These are phyloP conservation scores for Thermothielavioides terrestris DNA, from an alignment of 495 filamentous ascomycete species.

Conservation along the genomic window DNA sequence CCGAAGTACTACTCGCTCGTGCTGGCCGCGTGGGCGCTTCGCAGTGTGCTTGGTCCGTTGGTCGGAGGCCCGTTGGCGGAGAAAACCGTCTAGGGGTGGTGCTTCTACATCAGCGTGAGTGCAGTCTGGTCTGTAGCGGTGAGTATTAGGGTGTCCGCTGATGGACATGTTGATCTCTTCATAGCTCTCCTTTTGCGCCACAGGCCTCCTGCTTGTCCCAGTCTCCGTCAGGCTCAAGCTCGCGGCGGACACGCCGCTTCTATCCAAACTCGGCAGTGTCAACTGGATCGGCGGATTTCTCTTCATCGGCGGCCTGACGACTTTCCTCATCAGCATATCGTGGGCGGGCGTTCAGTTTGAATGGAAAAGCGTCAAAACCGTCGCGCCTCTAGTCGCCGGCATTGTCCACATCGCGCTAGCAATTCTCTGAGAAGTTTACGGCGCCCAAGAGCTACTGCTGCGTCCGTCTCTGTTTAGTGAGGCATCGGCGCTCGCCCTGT, in stretches of 20 bases:
- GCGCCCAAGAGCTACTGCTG: constrained; percentile 47
- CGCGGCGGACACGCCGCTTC: constrained; percentile 22
- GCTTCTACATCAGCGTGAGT: constrained; percentile 33
- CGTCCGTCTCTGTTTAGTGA: constrained; percentile 39
- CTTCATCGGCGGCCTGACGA: constrained; percentile 40
- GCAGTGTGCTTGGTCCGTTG: constrained; percentile 63
- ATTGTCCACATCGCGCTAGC: constrained; percentile 18
- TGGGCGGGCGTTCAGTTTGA: constrained; percentile 50
- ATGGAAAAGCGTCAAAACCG: constrained; percentile 38
- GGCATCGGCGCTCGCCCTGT: constrained; percentile 29
- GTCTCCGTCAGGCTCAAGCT: constrained; percentile 28
- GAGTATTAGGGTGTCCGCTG: neutral
- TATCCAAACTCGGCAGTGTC: constrained; percentile 27
- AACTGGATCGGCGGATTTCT: constrained; percentile 36
- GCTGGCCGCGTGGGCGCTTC: constrained; percentile 57
- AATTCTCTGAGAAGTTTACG: constrained; percentile 33
- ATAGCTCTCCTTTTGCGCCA: constrained; percentile 30
- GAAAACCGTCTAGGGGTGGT: constrained; percentile 34
- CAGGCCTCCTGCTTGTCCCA: constrained; percentile 29
- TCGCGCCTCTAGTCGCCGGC: constrained; percentile 43
- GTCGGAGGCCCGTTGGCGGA: constrained; percentile 68
- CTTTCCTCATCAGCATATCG: constrained; percentile 46
- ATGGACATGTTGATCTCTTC: neutral
- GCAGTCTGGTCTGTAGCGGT: neutral
- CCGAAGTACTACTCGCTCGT: constrained; percentile 34